Base-by-base conservation (phyloP, 257 asterid genomes). In the Henckelia pumila region DNA sequence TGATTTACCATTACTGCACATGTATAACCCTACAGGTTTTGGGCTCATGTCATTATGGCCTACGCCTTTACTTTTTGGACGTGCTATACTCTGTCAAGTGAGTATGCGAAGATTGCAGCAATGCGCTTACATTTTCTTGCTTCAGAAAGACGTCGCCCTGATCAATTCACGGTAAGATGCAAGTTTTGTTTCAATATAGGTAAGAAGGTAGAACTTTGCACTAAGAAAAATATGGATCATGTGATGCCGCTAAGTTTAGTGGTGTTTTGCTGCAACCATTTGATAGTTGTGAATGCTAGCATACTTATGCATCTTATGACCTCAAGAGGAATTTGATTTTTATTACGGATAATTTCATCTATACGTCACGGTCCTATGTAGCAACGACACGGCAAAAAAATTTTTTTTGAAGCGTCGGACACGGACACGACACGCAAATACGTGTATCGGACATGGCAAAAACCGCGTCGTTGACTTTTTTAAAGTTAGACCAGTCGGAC, bases 61-160 rank as follows among this genome's bases (percentile, higher is more conserved):
- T 94, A 94, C 76, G 96, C 88, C 57, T 85, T 94, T 77, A 88
- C 97, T 22, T 79, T 91, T 73, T 94, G 99, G 99, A 82, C 95
- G 30, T 94, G 99, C 81, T 94, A 82, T 79, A 75, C 89, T 75
- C 77, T 91, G 74, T 56, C 50, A 37, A 82, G 70, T 17, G 97
- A 94, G 75, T 91, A 91, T 74, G 93, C 71, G 66, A 85, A 61
- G 28, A 67, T 91, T 53, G 84, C 96, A 24, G 29, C 61, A 9
- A 86, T 88, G 99, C 95, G 97, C 22, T 73, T 91, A 67, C 97
- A 91, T 82, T 94, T 90, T 75, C 87, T 94, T 63, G 95, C 97
- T 47, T 78, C 97, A 52, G 91, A 87, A 81, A 83, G 73, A 71
- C 95, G 97, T 3, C 95, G 99, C 11, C 92, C 99, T 5, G 97